Conservation (phyloP, 306 rosid genomes). For the Hippophae gyantsensis region DNA sequence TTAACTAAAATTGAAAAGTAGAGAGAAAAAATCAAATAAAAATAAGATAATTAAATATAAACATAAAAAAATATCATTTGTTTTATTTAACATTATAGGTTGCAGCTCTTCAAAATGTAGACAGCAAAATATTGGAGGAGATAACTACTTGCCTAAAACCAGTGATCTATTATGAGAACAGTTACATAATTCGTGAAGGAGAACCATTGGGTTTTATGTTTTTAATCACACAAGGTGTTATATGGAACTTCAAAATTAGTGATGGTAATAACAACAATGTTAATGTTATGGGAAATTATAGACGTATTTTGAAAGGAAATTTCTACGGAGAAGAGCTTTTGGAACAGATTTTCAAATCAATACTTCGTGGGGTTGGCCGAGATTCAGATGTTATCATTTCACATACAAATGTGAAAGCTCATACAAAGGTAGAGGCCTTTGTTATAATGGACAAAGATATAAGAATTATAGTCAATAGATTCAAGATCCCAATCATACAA, state of each 20-base stretch:
- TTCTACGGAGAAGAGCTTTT: slow-evolving; percentile 16
- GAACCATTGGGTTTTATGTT: slow-evolving; percentile 21
- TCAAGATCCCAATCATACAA: neutral
- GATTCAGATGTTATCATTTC: slow-evolving; percentile 5
- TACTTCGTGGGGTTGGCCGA: neutral
- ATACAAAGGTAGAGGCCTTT: slow-evolving; percentile 14
- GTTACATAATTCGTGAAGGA: slow-evolving; percentile 9
- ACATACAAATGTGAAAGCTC: neutral
- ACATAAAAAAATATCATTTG: too few species aligned
- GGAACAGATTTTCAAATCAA: neutral
- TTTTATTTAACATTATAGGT: neutral
- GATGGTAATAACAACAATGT: neutral
- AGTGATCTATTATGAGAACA: slow-evolving; percentile 8
- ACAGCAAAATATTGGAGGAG: neutral
- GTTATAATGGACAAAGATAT: slow-evolving; percentile 8
- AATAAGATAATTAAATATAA: too few species aligned
- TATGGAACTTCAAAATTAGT: neutral
- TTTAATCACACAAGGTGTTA: slow-evolving; percentile 12
- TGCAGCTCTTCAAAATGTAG: neutral
- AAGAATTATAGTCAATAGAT: slow-evolving; percentile 3
- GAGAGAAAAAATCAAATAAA: too few species aligned
- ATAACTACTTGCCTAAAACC: slow-evolving; percentile 9
- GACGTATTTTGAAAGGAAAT: too few species aligned
- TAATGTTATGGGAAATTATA: neutral
- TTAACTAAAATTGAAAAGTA: too few species aligned